Percentiles rank a stretch among this genome's conserved stretches.
Conservation (phyloP, 352 stramenopile species). For the Phytophthora fragariae region DNA sequence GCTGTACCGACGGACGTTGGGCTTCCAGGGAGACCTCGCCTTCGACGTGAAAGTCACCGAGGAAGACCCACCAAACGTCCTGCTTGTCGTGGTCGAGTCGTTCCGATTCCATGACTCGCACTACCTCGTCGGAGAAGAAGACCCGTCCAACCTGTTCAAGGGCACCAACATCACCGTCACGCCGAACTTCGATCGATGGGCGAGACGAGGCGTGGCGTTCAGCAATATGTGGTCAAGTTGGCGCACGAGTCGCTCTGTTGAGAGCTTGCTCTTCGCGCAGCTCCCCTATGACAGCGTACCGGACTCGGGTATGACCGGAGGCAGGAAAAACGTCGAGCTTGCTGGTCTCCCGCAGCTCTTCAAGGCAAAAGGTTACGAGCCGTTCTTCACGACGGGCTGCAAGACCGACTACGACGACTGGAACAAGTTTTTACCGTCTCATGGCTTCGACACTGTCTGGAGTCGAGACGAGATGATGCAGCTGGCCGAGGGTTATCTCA, state of each 20-base stretch:
- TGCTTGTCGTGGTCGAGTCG: slow-evolving; percentile 62
- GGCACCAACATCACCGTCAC: slow-evolving; percentile 45
- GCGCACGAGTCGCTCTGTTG: slow-evolving; percentile 62
- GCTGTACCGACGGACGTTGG: slow-evolving; percentile 51
- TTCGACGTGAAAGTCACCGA: slow-evolving; percentile 53
- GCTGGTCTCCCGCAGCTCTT: slow-evolving; percentile 61
- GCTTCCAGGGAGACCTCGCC: slow-evolving; percentile 49
- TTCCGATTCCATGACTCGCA: slow-evolving; percentile 63
- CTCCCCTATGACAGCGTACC: slow-evolving; percentile 51
- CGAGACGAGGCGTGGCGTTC: slow-evolving; percentile 55
- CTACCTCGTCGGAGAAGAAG: slow-evolving; percentile 53
- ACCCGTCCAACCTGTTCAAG: slow-evolving; percentile 47
- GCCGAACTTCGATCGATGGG: slow-evolving; percentile 59
- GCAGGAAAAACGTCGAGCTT: slow-evolving; percentile 38
- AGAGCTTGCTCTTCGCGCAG: slow-evolving; percentile 64
- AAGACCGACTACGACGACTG: slow-evolving; percentile 59
- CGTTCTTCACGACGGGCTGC: slow-evolving; percentile 55
- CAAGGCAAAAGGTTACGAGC: slow-evolving; percentile 57
- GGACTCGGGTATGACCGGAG: slow-evolving; percentile 45
- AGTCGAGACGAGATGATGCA: slow-evolving; percentile 50
- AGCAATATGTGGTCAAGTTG: slow-evolving; percentile 72
- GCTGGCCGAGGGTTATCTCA: slow-evolving; percentile 42
- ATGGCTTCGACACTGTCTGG: slow-evolving; percentile 62
- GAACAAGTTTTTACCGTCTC: slow-evolving; percentile 51
- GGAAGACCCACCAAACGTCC: slow-evolving; percentile 52